phyloP scores from a whole-genome alignment of 495 filamentous ascomycete genomes.

The Xylaria cubensis region DNA sequence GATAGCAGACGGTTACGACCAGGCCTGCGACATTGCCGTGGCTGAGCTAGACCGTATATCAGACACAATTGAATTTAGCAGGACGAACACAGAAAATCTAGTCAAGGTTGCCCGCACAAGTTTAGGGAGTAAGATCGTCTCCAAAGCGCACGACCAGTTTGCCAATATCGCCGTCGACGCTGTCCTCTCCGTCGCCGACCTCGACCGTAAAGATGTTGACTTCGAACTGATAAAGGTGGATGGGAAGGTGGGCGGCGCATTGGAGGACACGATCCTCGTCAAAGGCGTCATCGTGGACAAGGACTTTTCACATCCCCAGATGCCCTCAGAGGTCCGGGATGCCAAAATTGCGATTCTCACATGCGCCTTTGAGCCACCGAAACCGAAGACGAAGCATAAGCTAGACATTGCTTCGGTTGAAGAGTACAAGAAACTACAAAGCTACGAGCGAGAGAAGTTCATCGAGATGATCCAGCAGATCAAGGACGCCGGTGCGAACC shows the following conservation, averaged over 20 bases:
- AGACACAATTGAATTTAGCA: slow-evolving; percentile 85
- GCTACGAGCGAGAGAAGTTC: slow-evolving; percentile 94
- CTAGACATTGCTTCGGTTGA: slow-evolving; percentile 97
- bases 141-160: slow-evolving; percentile 98
- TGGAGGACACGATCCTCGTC: slow-evolving; percentile 94
- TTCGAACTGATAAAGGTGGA: slow-evolving; percentile 99
- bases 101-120: slow-evolving; percentile 94
- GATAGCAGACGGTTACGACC: slow-evolving; percentile 97
- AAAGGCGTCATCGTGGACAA: slow-evolving; percentile 99
- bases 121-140: slow-evolving; percentile 98
- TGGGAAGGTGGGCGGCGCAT: slow-evolving; percentile 91
- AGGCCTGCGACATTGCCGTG: slow-evolving; percentile 95
- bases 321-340: slow-evolving; percentile 91
- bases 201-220: slow-evolving; percentile 96
- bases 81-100: slow-evolving; percentile 78
- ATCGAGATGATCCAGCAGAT: slow-evolving; percentile 98
- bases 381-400: slow-evolving; percentile 99
- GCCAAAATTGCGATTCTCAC: slow-evolving; percentile 98
- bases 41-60: slow-evolving; percentile 91
- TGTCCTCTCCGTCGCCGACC: slow-evolving; percentile 93
- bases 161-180: slow-evolving; percentile 96
- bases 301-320: slow-evolving; percentile 99
- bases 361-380: slow-evolving; percentile 98
- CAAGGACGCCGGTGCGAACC: slow-evolving; percentile 95
- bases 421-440: slow-evolving; percentile 96